Conservation (phyloP, 148 eudicot species). For the Chenopodium album region DNA sequence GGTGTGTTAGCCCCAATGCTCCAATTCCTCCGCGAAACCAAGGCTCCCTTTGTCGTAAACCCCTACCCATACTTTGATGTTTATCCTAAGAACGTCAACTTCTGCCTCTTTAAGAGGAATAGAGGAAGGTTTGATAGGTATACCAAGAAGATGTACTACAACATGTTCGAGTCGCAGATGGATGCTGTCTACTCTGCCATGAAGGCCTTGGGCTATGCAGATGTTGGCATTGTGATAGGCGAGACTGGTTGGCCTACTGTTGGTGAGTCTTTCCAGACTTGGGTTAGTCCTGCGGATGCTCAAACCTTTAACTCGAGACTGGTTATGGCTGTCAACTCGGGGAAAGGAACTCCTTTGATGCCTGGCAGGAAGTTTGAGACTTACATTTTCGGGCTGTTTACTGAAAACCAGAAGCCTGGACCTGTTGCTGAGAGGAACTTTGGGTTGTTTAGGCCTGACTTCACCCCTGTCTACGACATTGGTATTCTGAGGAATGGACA, state of each 20-base stretch:
- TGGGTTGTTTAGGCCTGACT: slow-evolving; percentile 72
- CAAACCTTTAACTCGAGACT: slow-evolving; percentile 49
- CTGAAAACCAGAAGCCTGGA: slow-evolving; percentile 69
- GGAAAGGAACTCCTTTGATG: slow-evolving; percentile 81
- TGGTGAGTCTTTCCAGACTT: slow-evolving; percentile 52
- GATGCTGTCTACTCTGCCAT: slow-evolving; percentile 66
- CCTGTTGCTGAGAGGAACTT: slow-evolving; percentile 69
- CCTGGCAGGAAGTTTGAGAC: slow-evolving; percentile 69
- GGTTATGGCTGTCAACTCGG: slow-evolving; percentile 40
- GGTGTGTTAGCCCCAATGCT: slow-evolving; percentile 62
- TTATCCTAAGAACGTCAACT: slow-evolving; percentile 35
- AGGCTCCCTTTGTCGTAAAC: slow-evolving; percentile 72
- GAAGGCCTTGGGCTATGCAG: slow-evolving; percentile 55
- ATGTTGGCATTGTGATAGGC: slow-evolving; percentile 69
- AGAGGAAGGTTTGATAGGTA: slow-evolving; percentile 40
- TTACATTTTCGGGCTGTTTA: slow-evolving; percentile 61
- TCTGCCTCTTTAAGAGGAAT: slow-evolving; percentile 40
- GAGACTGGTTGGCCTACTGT: slow-evolving; percentile 89
- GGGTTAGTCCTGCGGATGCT: slow-evolving; percentile 54
- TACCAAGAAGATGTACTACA: slow-evolving; percentile 45
- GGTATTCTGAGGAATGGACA: slow-evolving; percentile 52
- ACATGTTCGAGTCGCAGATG: slow-evolving; percentile 65
- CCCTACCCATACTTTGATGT: slow-evolving; percentile 82
- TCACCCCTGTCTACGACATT: slow-evolving; percentile 62
- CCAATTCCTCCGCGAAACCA: slow-evolving; percentile 56